A percentile compares a stretch with the other conserved stretches of the same genome.
Evolutionary conservation across 1,284 basidiomycete genomes (phyloP).

Genomic region (Naganishia sp.): DNA sequence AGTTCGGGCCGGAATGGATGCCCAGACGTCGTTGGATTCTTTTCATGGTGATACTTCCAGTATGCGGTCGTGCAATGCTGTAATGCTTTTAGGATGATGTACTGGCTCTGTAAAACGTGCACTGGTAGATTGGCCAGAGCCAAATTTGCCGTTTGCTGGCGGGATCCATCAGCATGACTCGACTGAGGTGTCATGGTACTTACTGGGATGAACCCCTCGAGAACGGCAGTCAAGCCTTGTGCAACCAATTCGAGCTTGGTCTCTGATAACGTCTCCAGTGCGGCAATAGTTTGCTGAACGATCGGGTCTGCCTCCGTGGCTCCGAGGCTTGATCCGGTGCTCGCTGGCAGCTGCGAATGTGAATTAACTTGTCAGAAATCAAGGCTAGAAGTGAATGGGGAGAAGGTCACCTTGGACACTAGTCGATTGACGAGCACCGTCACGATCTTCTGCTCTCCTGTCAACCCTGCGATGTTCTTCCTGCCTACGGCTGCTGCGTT

Average conservation of each 20-base stretch:
- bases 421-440: constrained; percentile 28
- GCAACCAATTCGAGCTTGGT: constrained; percentile 76
- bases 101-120: constrained; percentile 81
- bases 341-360: constrained; percentile 69
- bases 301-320: constrained; percentile 72
- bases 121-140: constrained; percentile 58
- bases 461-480: constrained; percentile 27
- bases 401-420: constrained; percentile 25
- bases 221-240: constrained; percentile 69
- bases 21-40: constrained; percentile 13
- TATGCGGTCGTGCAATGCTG: constrained; percentile 73
- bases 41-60: constrained; percentile 58
- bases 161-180: constrained; percentile 55
- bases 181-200: constrained; percentile 37
- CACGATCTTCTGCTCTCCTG: constrained; percentile 29
- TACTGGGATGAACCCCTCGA: constrained; percentile 77
- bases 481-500: constrained; percentile 17
- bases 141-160: constrained; percentile 45
- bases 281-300: constrained; percentile 70
- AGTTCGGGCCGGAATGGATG: constrained; percentile 27
- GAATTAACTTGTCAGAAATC: neutral
- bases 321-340: constrained; percentile 72
- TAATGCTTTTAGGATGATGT: constrained; percentile 83
- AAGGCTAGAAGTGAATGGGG: neutral
- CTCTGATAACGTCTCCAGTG: constrained; percentile 72